Conservation (phyloP, 2,329 filamentous ascomycete genomes). For the Diaporthe destruens region DNA sequence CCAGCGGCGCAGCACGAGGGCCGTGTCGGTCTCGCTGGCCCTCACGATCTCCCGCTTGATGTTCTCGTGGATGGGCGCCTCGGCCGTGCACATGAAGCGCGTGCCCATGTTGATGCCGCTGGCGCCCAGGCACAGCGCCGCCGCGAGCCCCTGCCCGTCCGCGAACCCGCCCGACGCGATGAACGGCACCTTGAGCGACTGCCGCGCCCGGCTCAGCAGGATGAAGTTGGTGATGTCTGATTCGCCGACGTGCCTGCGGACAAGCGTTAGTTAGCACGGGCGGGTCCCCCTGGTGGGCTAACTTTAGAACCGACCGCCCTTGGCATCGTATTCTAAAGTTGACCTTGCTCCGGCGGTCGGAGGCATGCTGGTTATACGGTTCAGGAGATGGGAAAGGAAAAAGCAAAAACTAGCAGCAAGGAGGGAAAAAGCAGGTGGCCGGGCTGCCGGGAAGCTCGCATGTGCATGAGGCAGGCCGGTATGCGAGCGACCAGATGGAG, state of each 20-base stretch:
- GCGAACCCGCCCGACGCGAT: conserved; percentile 97
- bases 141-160: conserved; percentile 92
- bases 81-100: conserved; percentile 95
- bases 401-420: background rate
- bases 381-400: background rate
- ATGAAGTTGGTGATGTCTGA: conserved; percentile 92
- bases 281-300: background rate
- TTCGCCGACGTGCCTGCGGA: conserved; percentile 80
- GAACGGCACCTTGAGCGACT: conserved; percentile 87
- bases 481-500: background rate
- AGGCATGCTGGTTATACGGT: background rate
- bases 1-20: conserved; percentile 89
- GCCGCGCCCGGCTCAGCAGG: conserved; percentile 85
- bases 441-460: background rate
- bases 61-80: conserved; percentile 91
- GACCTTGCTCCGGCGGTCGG: background rate
- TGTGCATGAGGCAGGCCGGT: conserved; percentile 17
- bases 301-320: too few species aligned
- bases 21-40: conserved; percentile 90
- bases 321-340: background rate
- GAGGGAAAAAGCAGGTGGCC: background rate
- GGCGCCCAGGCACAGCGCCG: conserved; percentile 88
- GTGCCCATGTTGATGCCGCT: conserved; percentile 99
- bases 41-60: conserved; percentile 94
- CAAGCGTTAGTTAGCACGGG: background rate